These are phyloP conservation scores for Chrysosporium keratinophilum DNA, from an alignment of 2,329 filamentous ascomycete species.

Conservation along the genomic window DNA sequence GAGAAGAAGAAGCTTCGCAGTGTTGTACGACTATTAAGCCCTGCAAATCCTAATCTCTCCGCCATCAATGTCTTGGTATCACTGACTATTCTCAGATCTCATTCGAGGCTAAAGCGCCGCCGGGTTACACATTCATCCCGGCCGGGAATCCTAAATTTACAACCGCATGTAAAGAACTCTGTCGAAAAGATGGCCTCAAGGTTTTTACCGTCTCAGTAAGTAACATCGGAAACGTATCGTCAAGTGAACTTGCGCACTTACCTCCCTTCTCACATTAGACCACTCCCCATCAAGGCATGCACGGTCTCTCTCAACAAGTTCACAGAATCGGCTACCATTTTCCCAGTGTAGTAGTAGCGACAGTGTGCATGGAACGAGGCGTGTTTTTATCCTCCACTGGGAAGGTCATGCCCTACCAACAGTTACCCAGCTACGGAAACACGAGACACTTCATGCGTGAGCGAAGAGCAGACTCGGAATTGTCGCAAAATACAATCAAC, in stretches of 20 bases:
- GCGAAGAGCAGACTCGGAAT: constrained; percentile 24
- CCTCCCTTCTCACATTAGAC: constrained; percentile 28
- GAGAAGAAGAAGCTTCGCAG: constrained; percentile 52
- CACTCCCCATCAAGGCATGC: constrained; percentile 40
- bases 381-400: constrained; percentile 38
- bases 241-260: constrained; percentile 8
- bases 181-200: constrained; percentile 43
- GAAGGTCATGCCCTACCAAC: constrained; percentile 36
- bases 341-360: constrained; percentile 48
- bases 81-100: constrained; percentile 41
- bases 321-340: constrained; percentile 55
- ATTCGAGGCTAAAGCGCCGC: constrained; percentile 45
- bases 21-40: constrained; percentile 30
- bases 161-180: constrained; percentile 50
- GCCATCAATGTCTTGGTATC: background rate
- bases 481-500: constrained; percentile 40
- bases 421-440: constrained; percentile 21
- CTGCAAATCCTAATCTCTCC: background rate
- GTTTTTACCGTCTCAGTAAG: constrained; percentile 53
- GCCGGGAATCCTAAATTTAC: constrained; percentile 52
- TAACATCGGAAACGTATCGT: constrained; percentile 12
- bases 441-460: constrained; percentile 2
- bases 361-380: constrained; percentile 43
- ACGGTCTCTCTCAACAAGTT: constrained; percentile 50
- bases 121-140: constrained; percentile 52